Evolutionary conservation across 2,329 filamentous ascomycete genomes (phyloP), one percentile per base, ranked within the genome.

Genomic region (Penicillium hordei): DNA sequence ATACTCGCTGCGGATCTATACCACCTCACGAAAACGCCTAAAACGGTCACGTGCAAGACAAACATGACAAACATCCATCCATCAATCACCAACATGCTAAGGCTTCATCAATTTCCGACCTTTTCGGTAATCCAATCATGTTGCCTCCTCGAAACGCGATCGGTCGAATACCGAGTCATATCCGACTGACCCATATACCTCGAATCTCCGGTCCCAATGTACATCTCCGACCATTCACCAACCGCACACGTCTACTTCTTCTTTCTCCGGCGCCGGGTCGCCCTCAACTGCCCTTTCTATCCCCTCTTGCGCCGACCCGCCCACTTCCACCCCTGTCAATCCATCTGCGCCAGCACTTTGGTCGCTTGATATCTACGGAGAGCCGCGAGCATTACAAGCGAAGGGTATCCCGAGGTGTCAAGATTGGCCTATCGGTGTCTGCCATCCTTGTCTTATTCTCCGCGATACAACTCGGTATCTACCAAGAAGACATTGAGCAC

Each of bases 291-390:
- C 83, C 84, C 34, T 90, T 89, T 75, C 83, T 89, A 49, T 82
- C 86, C 62, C 81, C 83, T 60, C 78, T 83, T 8, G 76, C 82
- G 27, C 73, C 77, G 60, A 66, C 70, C 64, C 64, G 72, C 57
- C 59, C 78, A 76, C 57, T 83, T 72, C 54, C 81, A 76, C 68
- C 76, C 75, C n/a, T 83, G 79, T 53, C 87, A 81, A 70, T 81
- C 82, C 70, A 78, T 75, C 72, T 69, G 36, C 79, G 80, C 60
- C 71, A 80, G 31, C 80, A 85, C 43, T 78, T 88, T 38, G 83
- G 84, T 4, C 88, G 93, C 52, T 84, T 90, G 60, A 83, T 95
- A 59, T 91, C 89, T n/a, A 95, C 90, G 0, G 88, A 92, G 70
- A 86, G 86, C 44, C 75, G 76, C 12, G 67, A 73, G 8, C 65